phyloP scores from a whole-genome alignment of 768 basidiomycete species.

The Tubosaeta sp. region DNA sequence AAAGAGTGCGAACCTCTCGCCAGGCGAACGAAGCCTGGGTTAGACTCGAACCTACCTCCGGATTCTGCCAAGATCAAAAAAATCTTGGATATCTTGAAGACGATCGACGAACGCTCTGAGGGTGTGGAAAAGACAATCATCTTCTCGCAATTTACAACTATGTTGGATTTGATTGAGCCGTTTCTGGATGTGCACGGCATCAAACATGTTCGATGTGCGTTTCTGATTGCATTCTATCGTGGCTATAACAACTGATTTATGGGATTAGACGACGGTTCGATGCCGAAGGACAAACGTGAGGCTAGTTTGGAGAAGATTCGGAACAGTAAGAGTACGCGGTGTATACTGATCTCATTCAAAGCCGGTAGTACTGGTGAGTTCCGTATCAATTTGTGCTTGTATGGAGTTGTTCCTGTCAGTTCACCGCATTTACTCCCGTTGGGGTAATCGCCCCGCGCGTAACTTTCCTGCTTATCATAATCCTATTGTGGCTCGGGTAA shows the following conservation, averaged over 20 bases:
- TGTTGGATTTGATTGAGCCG: slow-evolving; percentile 83
- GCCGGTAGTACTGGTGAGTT: slow-evolving; percentile 84
- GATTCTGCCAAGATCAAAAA: slow-evolving; percentile 86
- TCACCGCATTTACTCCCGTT: neutral
- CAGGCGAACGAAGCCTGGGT: slow-evolving; percentile 35
- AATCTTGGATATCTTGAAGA: slow-evolving; percentile 65
- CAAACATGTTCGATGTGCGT: slow-evolving; percentile 74
- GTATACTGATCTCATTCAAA: slow-evolving; percentile 96
- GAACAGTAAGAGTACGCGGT: slow-evolving; percentile 48
- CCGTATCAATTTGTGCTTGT: neutral
- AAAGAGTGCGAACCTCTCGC: slow-evolving; percentile 54
- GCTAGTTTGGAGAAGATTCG: slow-evolving; percentile 70
- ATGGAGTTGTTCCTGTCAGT: neutral
- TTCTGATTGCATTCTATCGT: neutral
- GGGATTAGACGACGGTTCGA: slow-evolving; percentile 78
- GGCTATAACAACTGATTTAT: slow-evolving; percentile 4
- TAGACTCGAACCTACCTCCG: slow-evolving; percentile 45
- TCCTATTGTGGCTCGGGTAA: neutral
- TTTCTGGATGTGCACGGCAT: slow-evolving; percentile 70
- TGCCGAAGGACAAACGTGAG: slow-evolving; percentile 75
- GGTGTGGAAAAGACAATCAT: slow-evolving; percentile 89
- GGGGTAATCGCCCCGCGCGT: neutral
- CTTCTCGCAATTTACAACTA: slow-evolving; percentile 88
- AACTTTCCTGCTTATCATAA: neutral
- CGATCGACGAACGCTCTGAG: slow-evolving; percentile 56